Conservation (phyloP, 192 early-diverging fungal genomes). For the Backusella circina region DNA sequence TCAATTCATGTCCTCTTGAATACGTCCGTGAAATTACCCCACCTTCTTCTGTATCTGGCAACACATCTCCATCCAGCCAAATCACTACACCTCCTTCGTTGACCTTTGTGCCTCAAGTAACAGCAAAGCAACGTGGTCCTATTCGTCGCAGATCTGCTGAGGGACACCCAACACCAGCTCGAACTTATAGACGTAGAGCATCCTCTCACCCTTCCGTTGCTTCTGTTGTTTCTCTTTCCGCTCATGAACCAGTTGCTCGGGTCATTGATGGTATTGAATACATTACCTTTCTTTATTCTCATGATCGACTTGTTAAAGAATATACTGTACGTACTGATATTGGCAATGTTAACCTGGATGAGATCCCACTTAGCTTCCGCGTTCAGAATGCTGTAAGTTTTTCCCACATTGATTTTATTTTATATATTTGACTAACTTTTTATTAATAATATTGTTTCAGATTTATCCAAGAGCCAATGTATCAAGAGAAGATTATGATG, state of each 20-base stretch:
- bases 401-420: background rate
- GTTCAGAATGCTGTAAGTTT: conserved; percentile 23
- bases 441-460: conserved; percentile 20
- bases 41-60: background rate
- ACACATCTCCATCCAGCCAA: background rate
- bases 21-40: conserved; percentile 1
- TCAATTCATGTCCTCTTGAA: background rate
- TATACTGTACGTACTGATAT: conserved; percentile 31
- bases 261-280: conserved; percentile 22
- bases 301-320: conserved; percentile 24
- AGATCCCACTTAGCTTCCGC: conserved; percentile 11
- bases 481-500: conserved; percentile 42
- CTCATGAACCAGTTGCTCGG: conserved; percentile 21
- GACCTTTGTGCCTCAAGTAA: background rate
- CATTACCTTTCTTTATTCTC: conserved; percentile 28
- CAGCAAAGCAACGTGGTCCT: background rate
- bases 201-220: conserved; percentile 23
- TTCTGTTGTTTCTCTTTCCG: conserved; percentile 22
- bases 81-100: background rate
- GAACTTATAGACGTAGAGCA: conserved; percentile 1
- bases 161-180: background rate
- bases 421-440: too few relatives aligned
- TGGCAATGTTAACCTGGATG: conserved; percentile 12
- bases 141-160: background rate
- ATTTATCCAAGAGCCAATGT: conserved; percentile 70